Evolutionary conservation across 306 rosid species (phyloP).

Genomic region (Parietaria judaica): DNA sequence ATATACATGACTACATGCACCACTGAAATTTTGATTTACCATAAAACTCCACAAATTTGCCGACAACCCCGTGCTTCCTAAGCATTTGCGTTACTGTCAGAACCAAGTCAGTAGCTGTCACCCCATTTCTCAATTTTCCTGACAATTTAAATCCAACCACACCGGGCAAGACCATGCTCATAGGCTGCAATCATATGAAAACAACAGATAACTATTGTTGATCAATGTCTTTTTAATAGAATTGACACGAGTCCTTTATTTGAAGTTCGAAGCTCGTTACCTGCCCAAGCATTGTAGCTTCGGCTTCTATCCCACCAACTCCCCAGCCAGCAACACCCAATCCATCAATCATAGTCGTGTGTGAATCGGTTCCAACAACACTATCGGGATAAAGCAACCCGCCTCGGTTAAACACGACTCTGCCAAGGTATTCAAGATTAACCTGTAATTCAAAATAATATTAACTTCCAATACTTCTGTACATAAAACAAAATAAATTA

Average conservation of each 20-base stretch:
- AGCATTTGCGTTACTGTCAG: conserved; percentile 92
- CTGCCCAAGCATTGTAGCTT: conserved; percentile 99
- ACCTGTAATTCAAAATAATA: conserved; percentile 43
- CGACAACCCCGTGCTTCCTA: conserved; percentile 95
- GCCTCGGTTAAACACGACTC: conserved; percentile 79
- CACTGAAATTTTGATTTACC: conserved; percentile 33
- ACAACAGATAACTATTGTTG: conserved; percentile 4
- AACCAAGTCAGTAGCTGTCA: conserved; percentile 95
- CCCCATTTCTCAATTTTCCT: conserved; percentile 79
- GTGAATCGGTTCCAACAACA: conserved; percentile 95
- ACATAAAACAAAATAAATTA: background rate
- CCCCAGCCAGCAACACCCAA: conserved; percentile 99
- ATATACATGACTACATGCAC: background rate
- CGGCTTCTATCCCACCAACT: conserved; percentile 98
- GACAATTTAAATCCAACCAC: conserved; percentile 84
- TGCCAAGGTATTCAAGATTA: conserved; percentile 85
- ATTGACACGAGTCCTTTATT: background rate
- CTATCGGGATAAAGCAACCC: conserved; percentile 92
- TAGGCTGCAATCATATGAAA: conserved; percentile 49
- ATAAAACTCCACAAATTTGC: conserved; percentile 92
- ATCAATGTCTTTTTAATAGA: background rate
- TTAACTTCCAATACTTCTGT: background rate
- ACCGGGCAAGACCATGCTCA: conserved; percentile 99
- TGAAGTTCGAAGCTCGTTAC: conserved; percentile 20
- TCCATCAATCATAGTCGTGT: conserved; percentile 98